These are phyloP conservation scores for Teunomyces lycoperdinae DNA, from an alignment of 805 yeast species.

Conservation along the genomic window DNA sequence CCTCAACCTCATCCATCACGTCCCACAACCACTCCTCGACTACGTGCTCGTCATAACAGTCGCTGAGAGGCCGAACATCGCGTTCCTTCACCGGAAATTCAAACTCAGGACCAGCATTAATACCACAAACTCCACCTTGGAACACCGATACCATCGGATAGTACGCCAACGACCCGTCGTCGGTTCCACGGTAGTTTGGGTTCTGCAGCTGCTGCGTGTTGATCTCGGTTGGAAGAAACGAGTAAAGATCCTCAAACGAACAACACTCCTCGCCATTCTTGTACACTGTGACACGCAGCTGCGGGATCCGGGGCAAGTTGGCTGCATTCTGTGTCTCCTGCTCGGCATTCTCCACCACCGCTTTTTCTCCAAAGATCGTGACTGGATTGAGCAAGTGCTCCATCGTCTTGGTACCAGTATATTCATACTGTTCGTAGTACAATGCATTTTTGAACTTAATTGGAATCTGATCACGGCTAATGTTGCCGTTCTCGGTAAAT, in stretches of 20 bases:
- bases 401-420: slow-evolving; percentile 64
- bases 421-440: slow-evolving; percentile 84
- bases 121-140: slow-evolving; percentile 69
- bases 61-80: slow-evolving; percentile 50
- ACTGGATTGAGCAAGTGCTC: slow-evolving; percentile 73
- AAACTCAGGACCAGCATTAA: slow-evolving; percentile 69
- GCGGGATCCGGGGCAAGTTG: slow-evolving; percentile 43
- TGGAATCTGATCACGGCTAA: slow-evolving; percentile 82
- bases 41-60: slow-evolving; percentile 63
- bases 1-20: slow-evolving; percentile 78
- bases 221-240: slow-evolving; percentile 78
- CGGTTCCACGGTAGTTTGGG: slow-evolving; percentile 43
- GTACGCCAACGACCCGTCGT: slow-evolving; percentile 87
- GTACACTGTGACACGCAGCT: slow-evolving; percentile 64
- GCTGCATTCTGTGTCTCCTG: slow-evolving; percentile 13
- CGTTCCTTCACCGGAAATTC: slow-evolving; percentile 27
- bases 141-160: slow-evolving; percentile 87
- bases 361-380: slow-evolving; percentile 66
- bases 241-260: slow-evolving; percentile 64
- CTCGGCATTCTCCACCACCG: slow-evolving; percentile 35
- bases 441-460: slow-evolving; percentile 74
- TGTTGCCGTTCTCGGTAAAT: slow-evolving; percentile 32
- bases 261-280: slow-evolving; percentile 76
- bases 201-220: slow-evolving; percentile 35
- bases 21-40: slow-evolving; percentile 85